phyloP scores from a whole-genome alignment of 176 grass and related monocot genomes.

The Oryza australiensis region DNA sequence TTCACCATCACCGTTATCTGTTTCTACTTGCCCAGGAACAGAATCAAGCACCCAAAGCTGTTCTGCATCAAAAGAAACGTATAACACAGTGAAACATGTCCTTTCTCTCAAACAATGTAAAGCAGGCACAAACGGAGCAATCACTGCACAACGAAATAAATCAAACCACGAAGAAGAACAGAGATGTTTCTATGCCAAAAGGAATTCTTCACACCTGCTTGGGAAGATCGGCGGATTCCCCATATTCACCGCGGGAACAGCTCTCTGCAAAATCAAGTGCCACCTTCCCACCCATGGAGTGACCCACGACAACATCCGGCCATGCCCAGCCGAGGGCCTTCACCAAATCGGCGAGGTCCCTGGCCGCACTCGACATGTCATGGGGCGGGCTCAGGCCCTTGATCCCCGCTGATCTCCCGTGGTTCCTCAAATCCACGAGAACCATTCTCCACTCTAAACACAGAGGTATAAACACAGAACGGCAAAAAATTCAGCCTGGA shows the following conservation, averaged over 20 bases:
- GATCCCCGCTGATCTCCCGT: conserved; percentile 70
- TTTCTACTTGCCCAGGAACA: conserved; percentile 73
- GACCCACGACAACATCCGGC: conserved; percentile 89
- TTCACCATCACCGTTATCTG: conserved; percentile 75
- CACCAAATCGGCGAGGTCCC: conserved; percentile 79
- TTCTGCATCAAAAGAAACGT: conserved; percentile 61
- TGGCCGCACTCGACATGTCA: conserved; percentile 57
- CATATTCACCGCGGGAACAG: conserved; percentile 66
- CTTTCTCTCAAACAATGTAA: neutral
- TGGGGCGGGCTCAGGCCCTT: conserved; percentile 60
- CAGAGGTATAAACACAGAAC: neutral
- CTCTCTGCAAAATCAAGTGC: conserved; percentile 66
- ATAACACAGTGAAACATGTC: conserved; percentile 1
- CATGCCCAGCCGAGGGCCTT: conserved; percentile 70
- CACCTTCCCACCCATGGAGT: conserved; percentile 97
- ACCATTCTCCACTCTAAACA: conserved; percentile 87
- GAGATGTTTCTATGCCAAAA: neutral
- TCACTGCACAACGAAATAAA: neutral
- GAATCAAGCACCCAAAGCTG: conserved; percentile 99
- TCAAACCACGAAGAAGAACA: neutral
- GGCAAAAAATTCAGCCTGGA: neutral
- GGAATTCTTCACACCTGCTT: conserved; percentile 63
- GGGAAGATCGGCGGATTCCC: conserved; percentile 60
- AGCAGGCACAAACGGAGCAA: neutral
- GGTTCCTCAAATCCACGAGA: conserved; percentile 91